A percentile compares a stretch with the other conserved stretches of the same genome.
Evolutionary conservation across 169 alveolate species (phyloP).

Genomic region (Cryptosporidium bovis): DNA sequence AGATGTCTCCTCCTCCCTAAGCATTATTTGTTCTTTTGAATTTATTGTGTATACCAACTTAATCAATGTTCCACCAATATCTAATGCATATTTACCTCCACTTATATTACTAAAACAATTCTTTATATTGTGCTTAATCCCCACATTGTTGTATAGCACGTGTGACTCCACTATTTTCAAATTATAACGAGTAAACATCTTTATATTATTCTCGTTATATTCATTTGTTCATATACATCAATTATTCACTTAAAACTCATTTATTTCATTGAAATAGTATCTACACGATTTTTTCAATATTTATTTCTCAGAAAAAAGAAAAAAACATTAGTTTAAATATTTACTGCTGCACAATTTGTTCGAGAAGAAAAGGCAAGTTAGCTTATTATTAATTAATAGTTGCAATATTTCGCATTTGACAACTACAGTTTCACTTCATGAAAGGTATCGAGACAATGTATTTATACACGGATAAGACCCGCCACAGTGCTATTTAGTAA

Average conservation of each 20-base stretch:
- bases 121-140: too few species aligned
- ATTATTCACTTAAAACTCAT: too few species aligned
- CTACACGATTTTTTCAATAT: too few species aligned
- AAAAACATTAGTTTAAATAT: too few species aligned
- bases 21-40: background rate
- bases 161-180: background rate
- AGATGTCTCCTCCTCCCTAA: slow-evolving; percentile 6
- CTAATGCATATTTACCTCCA: slow-evolving; percentile 27
- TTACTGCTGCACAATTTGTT: too few species aligned
- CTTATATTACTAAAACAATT: background rate
- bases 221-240: background rate
- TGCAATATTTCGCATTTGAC: background rate
- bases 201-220: background rate
- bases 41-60: slow-evolving; percentile 32
- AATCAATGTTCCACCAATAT: slow-evolving; percentile 70
- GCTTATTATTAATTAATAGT: too few species aligned
- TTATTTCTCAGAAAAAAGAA: too few species aligned
- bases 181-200: background rate
- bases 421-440: background rate
- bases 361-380: too few species aligned
- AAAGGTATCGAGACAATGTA: background rate
- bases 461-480: background rate
- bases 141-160: too few species aligned
- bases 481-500: background rate
- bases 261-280: too few species aligned